A percentile compares a stretch with the other conserved stretches of the same genome.
Evolutionary conservation across 139 green algal species (phyloP).

Genomic region (Monoraphidium neglectum): DNA sequence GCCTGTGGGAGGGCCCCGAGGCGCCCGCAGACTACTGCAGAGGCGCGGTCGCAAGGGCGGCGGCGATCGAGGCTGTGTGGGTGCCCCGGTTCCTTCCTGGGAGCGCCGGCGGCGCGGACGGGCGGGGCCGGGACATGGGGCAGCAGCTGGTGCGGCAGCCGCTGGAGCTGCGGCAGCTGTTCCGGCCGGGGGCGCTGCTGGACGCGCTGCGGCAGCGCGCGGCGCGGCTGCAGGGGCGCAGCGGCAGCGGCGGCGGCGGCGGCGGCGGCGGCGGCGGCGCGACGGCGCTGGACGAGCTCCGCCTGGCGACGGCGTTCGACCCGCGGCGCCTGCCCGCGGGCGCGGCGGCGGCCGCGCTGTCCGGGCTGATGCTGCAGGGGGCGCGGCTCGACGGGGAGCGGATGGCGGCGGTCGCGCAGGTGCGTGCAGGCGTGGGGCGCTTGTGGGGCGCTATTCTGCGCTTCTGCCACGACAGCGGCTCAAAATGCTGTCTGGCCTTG

Average conservation of each 20-base stretch:
- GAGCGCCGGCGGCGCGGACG: conserved; percentile 8
- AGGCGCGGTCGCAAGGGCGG: conserved; percentile 43
- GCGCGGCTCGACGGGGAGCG: conserved; percentile 41
- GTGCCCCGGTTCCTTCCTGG: conserved; percentile 2
- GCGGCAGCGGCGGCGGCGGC: too few relatives aligned
- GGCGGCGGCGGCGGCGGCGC: too few relatives aligned
- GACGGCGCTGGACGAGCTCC: conserved; percentile 59
- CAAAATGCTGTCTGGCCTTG: not conserved
- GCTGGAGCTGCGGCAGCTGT: conserved; percentile 59
- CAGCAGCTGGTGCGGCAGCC: conserved; percentile 13
- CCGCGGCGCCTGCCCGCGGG: conserved; percentile 11
- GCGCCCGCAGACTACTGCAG: conserved; percentile 59
- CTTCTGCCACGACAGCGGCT: not conserved
- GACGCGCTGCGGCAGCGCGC: conserved; percentile 75
- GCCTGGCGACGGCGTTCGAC: conserved; percentile 65
- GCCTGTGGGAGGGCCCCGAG: conserved; percentile 60
- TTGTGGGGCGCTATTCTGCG: not conserved
- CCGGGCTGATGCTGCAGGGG: conserved; percentile 48
- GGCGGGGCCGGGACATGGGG: conserved; percentile 22
- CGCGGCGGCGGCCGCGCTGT: conserved; percentile 23
- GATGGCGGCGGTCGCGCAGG: conserved; percentile 16
- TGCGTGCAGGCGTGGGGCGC: not conserved
- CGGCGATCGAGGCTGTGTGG: conserved; percentile 49
- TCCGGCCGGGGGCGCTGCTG: conserved; percentile 69
- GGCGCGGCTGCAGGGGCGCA: too few relatives aligned